These are phyloP conservation scores for Eucalyptus marginata DNA, from an alignment of 345 rosid genomes.

Conservation along the genomic window DNA sequence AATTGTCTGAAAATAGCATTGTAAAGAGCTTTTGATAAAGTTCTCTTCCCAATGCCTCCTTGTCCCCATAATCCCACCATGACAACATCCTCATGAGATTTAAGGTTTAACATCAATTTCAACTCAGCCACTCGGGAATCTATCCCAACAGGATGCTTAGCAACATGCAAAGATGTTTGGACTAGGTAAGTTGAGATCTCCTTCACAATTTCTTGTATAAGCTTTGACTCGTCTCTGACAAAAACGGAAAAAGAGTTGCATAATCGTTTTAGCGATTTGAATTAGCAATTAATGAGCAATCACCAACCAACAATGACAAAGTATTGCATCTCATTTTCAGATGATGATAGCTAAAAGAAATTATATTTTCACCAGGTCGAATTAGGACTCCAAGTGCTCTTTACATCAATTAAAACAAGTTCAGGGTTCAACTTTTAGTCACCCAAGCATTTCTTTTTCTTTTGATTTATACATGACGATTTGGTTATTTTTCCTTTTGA, in stretches of 20 bases:
- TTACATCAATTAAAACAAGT: no score
- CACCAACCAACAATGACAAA: no score
- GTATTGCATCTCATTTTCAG: no score
- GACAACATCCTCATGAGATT: not conserved
- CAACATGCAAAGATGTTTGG: not conserved
- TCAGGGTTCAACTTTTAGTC: no score
- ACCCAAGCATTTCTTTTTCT: no score
- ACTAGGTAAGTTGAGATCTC: no score
- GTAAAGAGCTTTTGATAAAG: not conserved
- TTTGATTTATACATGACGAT: no score
- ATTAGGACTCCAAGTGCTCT: no score
- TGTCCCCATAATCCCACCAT: not conserved
- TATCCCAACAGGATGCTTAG: not conserved
- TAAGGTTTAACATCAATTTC: not conserved
- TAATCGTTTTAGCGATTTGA: not conserved
- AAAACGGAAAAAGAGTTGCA: not conserved
- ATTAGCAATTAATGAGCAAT: not conserved
- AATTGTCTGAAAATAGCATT: not conserved
- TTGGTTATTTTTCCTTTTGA: no score
- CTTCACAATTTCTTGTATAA: not conserved
- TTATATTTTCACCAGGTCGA: fast-evolving
- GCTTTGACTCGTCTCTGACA: not conserved
- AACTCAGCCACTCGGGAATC: not conserved
- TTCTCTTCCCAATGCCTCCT: not conserved
- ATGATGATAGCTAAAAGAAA: no score